Base-by-base conservation (phyloP, 305 asterid species). In the Fraxinus floribunda region DNA sequence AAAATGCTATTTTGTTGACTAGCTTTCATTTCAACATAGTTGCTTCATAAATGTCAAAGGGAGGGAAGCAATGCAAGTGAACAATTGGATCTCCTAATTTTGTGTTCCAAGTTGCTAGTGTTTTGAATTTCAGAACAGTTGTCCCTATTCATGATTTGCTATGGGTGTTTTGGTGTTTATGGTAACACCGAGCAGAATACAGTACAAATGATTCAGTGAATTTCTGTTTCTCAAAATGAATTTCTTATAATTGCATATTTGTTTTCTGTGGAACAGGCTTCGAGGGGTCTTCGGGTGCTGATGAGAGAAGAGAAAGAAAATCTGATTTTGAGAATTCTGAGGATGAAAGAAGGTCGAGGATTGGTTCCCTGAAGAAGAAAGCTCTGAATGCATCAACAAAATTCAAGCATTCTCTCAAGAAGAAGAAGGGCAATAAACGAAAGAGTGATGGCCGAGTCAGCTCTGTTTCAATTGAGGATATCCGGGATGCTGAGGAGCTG, bases 341-440 rank as follows among this genome's bases (percentile, higher is more conserved):
- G 91, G 99, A 95, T 87, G 98, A 95, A 89, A 90, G 99, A 81
- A 93, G 89, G 88, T 93, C 97, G 2, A 94, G 91, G 86, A 96
- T 94, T 68, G 91, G 97, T 80, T 86, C 97, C 49, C 81, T 96
- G 83, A 96, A 96, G 90, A 96, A 94, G 99, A 96, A 96, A 89
- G 99, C 98, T 60, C 86, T 96, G 80, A 91, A 91, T 88, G 99
- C 98, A 41, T 96, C 99, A 36, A 78, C 98, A 0, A 96, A 92
- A 88, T 96, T 96, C 89, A 96, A 94, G 83, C 99, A 96, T 86
- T 94, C 99, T 71, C 98, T 96, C 55, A 96, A 94, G 93, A 95
- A 95, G 93, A 96, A 96, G 91, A 89, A 52, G 62, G 62, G 97
- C 87, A 89, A 88, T 75, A 86, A 98, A 86, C 92, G 98, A 86